These are phyloP conservation scores for Aspergillus ibericus DNA, from an alignment of 2,329 filamentous ascomycete species.

Conservation along the genomic window DNA sequence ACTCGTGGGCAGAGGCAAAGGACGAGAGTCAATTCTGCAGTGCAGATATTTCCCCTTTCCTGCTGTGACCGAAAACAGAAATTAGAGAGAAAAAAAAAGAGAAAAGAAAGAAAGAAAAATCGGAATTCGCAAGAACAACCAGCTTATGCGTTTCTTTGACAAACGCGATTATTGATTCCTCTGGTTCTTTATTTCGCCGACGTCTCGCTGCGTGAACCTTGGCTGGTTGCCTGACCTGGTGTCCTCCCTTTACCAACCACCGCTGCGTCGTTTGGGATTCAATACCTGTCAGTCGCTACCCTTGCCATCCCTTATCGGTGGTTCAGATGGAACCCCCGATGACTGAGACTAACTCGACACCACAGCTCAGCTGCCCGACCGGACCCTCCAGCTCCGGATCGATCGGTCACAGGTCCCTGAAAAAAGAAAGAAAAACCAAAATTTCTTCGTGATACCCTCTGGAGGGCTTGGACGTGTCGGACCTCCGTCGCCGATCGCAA, in stretches of 20 bases:
- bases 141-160: conserved; percentile 6
- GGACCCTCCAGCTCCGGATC: conserved; percentile 14
- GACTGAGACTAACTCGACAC: conserved; percentile 16
- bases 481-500: conserved; percentile 26
- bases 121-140: conserved; percentile 18
- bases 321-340: conserved; percentile 12
- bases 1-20: conserved; percentile 24
- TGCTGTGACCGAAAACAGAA: conserved; percentile 15
- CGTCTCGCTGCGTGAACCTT: conserved; percentile 14
- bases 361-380: conserved; percentile 20
- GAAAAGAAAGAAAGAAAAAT: conserved; percentile 14
- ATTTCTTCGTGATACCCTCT: conserved; percentile 18
- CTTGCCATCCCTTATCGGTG: conserved; percentile 19
- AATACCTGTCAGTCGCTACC: conserved; percentile 19
- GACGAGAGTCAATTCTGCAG: conserved; percentile 28
- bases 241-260: conserved; percentile 17
- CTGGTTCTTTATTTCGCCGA: conserved; percentile 14
- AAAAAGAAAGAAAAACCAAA: conserved; percentile 11
- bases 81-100: conserved; percentile 6
- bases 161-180: conserved; percentile 7
- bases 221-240: conserved; percentile 20
- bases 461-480: conserved; percentile 25
- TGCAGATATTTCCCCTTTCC: conserved; percentile 28
- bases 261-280: conserved; percentile 17
- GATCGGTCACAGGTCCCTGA: conserved; percentile 10